These are phyloP conservation scores for Metschnikowia lochheadii DNA, from an alignment of 805 yeast species.

Conservation along the genomic window DNA sequence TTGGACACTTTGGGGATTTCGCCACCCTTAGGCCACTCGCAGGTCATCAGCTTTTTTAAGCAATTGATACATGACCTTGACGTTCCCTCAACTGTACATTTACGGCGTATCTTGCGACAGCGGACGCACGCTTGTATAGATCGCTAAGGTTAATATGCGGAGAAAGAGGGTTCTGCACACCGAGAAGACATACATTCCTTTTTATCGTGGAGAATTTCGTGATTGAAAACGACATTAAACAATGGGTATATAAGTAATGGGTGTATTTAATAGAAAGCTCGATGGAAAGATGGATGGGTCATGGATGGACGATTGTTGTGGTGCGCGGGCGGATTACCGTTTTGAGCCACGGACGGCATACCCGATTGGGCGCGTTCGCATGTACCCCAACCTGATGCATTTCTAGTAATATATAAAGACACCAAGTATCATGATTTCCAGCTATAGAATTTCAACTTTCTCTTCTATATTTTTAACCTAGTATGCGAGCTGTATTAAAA, in stretches of 20 bases:
- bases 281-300: not conserved
- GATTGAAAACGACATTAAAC: not conserved
- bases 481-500: not conserved
- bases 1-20: not conserved
- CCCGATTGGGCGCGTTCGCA: not conserved
- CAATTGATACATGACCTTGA: not conserved
- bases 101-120: slow-evolving; percentile 3
- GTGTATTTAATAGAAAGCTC: not conserved
- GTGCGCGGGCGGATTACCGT: slow-evolving; percentile 4
- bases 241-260: not conserved
- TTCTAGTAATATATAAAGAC: not conserved
- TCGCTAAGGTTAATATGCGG: not conserved
- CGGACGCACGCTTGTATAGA: slow-evolving; percentile 1
- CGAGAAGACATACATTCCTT: not conserved
- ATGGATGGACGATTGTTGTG: not conserved
- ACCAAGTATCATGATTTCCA: not conserved
- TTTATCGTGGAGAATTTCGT: not conserved
- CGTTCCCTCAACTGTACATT: not conserved
- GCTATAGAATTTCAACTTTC: not conserved
- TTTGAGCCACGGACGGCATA: not conserved
- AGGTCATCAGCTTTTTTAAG: not conserved
- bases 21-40: not conserved
- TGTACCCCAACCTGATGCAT: not conserved
- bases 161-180: not conserved
- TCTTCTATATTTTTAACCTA: not conserved